Evolutionary conservation across 2,329 filamentous ascomycete genomes (phyloP), one percentile per base, ranked within the genome.

Genomic region (Dothistroma pini): DNA sequence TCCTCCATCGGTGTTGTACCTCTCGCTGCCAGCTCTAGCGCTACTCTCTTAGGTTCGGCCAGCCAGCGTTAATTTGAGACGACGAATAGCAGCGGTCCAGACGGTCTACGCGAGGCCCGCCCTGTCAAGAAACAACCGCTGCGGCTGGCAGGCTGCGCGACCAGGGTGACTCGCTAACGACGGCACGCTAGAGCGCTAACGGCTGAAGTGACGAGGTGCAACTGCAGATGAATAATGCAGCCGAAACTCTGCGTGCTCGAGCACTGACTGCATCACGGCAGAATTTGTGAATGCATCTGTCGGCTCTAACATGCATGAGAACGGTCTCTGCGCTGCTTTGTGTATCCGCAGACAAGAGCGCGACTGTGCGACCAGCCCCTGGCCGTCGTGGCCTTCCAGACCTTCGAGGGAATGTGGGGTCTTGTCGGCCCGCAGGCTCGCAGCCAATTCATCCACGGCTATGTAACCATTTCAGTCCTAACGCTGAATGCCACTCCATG

Each of bases 11-110:
- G 38, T 51, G 54, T 59, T 47, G 25, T 32, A 29, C 41, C 41
- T 56, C 38, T 31, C 14, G 41, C 41, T 44, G 41, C 44, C 54
- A 35, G 21, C 52, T 54, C 52, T 54, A 54, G 52, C 52, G 54
- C 31, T 19, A 19, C 41, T 44, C 41, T 44, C 41, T 44, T 44
- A 19, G 9, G 9, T 44, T 44, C 41, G 41, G 41, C 41, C 41
- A 44, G 41, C 41, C 41, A 19, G 41, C 41, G 38, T 44, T 21
- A 44, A 44, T 21, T 44, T 44, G 41, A 44, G 41, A 44, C 41
- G 16, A 44, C 41, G 41, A 44, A 44, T 44, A 19, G 41, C 14
- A 44, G 2, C 41, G 14, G 41, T 44, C 41, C 41, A 44, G 41
- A 44, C 41, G 14, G 41, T 9, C 41, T 44, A 44, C 41, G 41